These are phyloP conservation scores for Apiosordaria backusii DNA, from an alignment of 495 filamentous ascomycete species.

Conservation along the genomic window DNA sequence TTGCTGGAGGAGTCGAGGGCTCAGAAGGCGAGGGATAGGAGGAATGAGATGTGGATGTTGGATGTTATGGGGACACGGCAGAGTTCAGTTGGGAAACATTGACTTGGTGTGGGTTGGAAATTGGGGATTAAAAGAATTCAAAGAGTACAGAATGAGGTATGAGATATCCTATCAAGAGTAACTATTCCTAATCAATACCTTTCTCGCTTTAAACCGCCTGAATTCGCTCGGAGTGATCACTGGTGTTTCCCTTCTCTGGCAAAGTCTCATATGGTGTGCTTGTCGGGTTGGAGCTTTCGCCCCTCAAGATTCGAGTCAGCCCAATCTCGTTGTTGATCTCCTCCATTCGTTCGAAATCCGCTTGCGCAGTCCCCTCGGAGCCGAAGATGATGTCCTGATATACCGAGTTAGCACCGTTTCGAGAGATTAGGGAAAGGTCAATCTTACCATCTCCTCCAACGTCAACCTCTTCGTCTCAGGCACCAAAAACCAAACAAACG, in stretches of 20 bases:
- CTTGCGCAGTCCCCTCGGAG: constrained; percentile 62
- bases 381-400: constrained; percentile 70
- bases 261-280: constrained; percentile 24
- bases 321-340: constrained; percentile 72
- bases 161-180: neutral
- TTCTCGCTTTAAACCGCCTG: neutral
- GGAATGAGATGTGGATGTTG: neutral
- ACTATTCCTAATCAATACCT: neutral
- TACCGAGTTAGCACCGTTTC: constrained; percentile 19
- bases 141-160: too few relatives aligned
- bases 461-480: constrained; percentile 69
- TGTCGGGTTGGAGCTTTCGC: constrained; percentile 18
- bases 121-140: too few relatives aligned
- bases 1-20: neutral
- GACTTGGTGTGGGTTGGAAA: too few relatives aligned
- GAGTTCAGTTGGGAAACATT: neutral
- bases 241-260: constrained; percentile 25
- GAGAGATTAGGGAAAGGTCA: neutral
- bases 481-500: constrained; percentile 72
- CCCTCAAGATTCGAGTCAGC: constrained; percentile 44
- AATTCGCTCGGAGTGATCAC: neutral
- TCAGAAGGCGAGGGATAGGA: constrained; percentile 2
- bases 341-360: constrained; percentile 68
- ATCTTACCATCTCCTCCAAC: constrained; percentile 53
- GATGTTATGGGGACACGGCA: neutral